phyloP scores from a whole-genome alignment of 179 eudicot species.

The Beta lomatogona region DNA sequence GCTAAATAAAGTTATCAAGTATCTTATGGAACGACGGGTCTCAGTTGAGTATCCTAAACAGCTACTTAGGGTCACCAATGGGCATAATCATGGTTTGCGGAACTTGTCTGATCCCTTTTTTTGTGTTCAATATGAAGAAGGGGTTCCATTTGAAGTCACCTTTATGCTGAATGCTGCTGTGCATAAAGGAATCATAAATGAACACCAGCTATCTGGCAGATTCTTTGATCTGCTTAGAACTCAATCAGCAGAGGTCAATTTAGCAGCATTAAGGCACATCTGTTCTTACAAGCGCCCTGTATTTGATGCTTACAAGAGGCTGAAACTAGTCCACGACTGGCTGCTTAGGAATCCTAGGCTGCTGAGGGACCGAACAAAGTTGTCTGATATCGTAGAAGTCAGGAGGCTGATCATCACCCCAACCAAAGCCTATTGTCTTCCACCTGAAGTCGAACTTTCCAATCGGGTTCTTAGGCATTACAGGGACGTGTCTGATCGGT shows the following conservation, averaged over 20 bases:
- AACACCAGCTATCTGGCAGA: conserved; percentile 57
- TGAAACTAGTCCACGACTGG: conserved; percentile 67
- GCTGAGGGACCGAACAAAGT: conserved; percentile 40
- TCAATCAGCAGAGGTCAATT: conserved; percentile 53
- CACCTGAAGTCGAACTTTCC: conserved; percentile 80
- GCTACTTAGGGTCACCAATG: conserved; percentile 48
- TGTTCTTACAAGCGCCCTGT: conserved; percentile 59
- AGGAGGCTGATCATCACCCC: conserved; percentile 84
- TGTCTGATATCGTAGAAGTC: conserved; percentile 63
- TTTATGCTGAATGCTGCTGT: conserved; percentile 74
- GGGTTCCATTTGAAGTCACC: conserved; percentile 53
- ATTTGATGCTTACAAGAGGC: conserved; percentile 55
- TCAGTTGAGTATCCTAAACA: conserved; percentile 20
- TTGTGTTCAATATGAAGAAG: conserved; percentile 53
- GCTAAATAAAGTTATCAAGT: conserved; percentile 52
- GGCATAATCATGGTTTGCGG: conserved; percentile 57
- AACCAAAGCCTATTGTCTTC: conserved; percentile 82
- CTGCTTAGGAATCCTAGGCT: conserved; percentile 66
- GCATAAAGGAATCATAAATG: conserved; percentile 78
- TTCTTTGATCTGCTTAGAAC: conserved; percentile 54
- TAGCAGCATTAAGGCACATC: conserved; percentile 71
- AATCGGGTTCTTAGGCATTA: conserved; percentile 82
- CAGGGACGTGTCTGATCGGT: conserved; percentile 68
- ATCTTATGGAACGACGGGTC: conserved; percentile 53
- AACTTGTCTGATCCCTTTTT: conserved; percentile 55